Conservation (phyloP, 83 land plant genomes). For the Picea engelmannii region DNA sequence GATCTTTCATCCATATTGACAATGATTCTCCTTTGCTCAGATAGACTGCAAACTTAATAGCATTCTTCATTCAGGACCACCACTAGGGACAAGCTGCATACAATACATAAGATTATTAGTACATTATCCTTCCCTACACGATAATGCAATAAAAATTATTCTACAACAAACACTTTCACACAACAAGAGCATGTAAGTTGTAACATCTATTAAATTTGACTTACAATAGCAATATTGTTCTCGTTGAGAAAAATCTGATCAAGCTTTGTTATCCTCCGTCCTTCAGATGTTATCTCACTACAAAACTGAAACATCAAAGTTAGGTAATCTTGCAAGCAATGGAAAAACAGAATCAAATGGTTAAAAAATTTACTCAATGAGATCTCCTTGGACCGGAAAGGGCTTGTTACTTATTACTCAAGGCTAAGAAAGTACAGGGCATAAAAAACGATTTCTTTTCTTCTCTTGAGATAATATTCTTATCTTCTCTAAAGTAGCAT, state of each 20-base stretch:
- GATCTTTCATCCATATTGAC: neutral
- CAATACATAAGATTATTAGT: neutral
- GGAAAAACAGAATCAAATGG: neutral
- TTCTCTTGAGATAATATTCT: too few relatives aligned
- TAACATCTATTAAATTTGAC: constrained; percentile 14
- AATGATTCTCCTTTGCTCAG: neutral
- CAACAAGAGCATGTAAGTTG: neutral
- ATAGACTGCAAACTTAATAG: neutral
- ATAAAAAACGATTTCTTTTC: too few relatives aligned
- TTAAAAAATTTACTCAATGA: neutral
- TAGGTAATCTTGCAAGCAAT: neutral
- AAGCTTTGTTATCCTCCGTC: constrained; percentile 90
- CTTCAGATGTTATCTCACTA: constrained; percentile 98
- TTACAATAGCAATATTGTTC: constrained; percentile 98
- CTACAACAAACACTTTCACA: neutral
- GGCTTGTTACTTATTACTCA: neutral
- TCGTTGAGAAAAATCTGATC: constrained; percentile 97
- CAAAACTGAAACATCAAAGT: constrained; percentile 8
- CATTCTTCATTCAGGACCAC: constrained; percentile 13
- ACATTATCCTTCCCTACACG: neutral
- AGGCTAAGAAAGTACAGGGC: neutral
- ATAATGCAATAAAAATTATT: neutral
- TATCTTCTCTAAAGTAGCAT: too few relatives aligned
- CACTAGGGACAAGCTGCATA: constrained; percentile 13
- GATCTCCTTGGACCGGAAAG: neutral